Evolutionary conservation across 2,329 filamentous ascomycete species (phyloP).

Genomic region (Penicillium sp.): DNA sequence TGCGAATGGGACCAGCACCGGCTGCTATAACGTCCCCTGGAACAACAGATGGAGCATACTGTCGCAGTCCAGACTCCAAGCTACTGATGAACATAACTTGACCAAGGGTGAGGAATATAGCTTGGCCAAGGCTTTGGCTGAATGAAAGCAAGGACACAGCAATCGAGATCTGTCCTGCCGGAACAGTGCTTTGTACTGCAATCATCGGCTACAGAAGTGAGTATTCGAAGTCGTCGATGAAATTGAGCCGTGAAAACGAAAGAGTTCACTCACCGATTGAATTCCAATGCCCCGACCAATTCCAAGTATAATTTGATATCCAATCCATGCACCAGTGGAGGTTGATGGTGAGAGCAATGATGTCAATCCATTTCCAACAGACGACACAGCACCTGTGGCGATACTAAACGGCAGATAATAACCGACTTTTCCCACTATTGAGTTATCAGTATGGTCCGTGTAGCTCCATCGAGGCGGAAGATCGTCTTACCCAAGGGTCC

Average conservation of each 20-base stretch:
- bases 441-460: background rate
- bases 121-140: slow-evolving; percentile 39
- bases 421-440: background rate
- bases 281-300: background rate
- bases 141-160: slow-evolving; percentile 44
- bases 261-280: background rate
- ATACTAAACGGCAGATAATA: background rate
- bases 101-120: slow-evolving; percentile 53
- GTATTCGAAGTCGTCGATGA: no score
- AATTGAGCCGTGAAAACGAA: background rate
- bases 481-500: background rate
- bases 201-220: slow-evolving; percentile 34
- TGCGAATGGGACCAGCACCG: slow-evolving; percentile 46
- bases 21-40: slow-evolving; percentile 37
- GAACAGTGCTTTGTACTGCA: slow-evolving; percentile 41
- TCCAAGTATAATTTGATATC: background rate
- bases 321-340: background rate
- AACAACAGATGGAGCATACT: slow-evolving; percentile 37
- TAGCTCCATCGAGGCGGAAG: background rate
- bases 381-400: background rate
- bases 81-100: slow-evolving; percentile 52
- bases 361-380: background rate
- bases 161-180: slow-evolving; percentile 35
- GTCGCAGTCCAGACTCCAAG: slow-evolving; percentile 33
- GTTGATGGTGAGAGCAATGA: background rate